Evolutionary conservation across 805 yeast genomes (phyloP).

Genomic region (Zygoascus tannicola): DNA sequence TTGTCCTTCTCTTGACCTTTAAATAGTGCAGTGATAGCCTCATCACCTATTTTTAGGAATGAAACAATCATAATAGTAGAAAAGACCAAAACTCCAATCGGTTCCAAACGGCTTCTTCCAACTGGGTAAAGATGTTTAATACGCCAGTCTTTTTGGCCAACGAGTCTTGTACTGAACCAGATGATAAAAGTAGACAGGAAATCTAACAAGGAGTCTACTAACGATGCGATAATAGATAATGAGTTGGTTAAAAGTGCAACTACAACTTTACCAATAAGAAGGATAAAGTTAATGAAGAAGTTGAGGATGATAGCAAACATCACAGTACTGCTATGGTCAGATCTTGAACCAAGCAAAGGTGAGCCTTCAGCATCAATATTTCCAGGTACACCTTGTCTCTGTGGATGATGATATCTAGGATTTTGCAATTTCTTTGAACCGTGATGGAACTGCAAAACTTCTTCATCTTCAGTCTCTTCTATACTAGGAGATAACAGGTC

Average conservation of each 20-base stretch:
- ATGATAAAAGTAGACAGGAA: slow-evolving; percentile 68
- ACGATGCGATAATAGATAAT: slow-evolving; percentile 66
- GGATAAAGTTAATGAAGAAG: slow-evolving; percentile 44
- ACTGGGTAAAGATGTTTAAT: slow-evolving; percentile 44
- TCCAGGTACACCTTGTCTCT: slow-evolving; percentile 42
- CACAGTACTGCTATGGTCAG: slow-evolving; percentile 39
- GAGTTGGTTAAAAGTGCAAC: slow-evolving; percentile 61
- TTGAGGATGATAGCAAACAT: slow-evolving; percentile 55
- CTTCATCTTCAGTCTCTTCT: slow-evolving; percentile 11
- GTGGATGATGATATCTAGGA: slow-evolving; percentile 2
- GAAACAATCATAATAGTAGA: slow-evolving; percentile 63
- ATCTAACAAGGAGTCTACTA: slow-evolving; percentile 68
- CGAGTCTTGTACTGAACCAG: slow-evolving; percentile 42
- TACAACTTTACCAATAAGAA: slow-evolving; percentile 49
- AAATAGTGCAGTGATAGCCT: slow-evolving; percentile 44
- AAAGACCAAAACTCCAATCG: slow-evolving; percentile 67
- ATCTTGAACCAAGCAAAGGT: slow-evolving; percentile 38
- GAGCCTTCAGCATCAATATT: slow-evolving; percentile 51
- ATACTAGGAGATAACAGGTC: slow-evolving; percentile 25
- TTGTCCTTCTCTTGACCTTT: slow-evolving; percentile 23
- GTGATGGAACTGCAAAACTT: neutral
- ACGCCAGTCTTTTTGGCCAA: slow-evolving; percentile 37
- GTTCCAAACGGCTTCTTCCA: slow-evolving; percentile 65
- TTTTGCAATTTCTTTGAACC: too few relatives aligned
- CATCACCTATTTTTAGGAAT: slow-evolving; percentile 62